phyloP scores from a whole-genome alignment of 352 stramenopile species.

The Phytophthora foliorum region DNA sequence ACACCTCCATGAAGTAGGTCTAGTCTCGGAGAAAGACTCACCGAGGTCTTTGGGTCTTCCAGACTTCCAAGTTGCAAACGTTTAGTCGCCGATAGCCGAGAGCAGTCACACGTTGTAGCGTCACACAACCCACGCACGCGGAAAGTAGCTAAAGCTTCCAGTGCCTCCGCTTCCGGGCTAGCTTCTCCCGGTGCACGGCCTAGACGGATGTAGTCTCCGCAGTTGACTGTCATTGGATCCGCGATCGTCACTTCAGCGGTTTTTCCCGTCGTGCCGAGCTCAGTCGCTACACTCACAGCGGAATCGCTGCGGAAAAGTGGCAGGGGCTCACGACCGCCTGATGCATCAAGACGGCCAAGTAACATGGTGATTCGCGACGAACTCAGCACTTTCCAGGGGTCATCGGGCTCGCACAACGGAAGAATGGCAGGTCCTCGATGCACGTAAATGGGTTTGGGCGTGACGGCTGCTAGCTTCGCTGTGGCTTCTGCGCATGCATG shows the following conservation, averaged over 20 bases:
- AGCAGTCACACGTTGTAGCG: constrained; percentile 55
- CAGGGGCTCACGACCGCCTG: constrained; percentile 52
- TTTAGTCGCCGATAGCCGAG: constrained; percentile 22
- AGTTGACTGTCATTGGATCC: constrained; percentile 52
- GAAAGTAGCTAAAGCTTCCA: constrained; percentile 50
- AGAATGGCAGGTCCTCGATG: constrained; percentile 78
- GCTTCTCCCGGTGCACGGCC: constrained; percentile 45
- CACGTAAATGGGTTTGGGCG: constrained; percentile 47
- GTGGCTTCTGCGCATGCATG: constrained; percentile 34
- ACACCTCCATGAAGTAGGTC: constrained; percentile 46
- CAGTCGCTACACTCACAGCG: constrained; percentile 47
- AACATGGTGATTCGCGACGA: constrained; percentile 36
- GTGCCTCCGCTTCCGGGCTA: constrained; percentile 12
- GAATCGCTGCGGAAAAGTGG: constrained; percentile 72
- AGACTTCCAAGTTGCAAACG: constrained; percentile 61
- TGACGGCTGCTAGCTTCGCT: constrained; percentile 31
- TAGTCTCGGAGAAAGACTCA: constrained; percentile 57
- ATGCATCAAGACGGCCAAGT: constrained; percentile 34
- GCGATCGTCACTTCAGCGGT: constrained; percentile 48
- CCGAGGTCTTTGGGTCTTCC: constrained; percentile 40
- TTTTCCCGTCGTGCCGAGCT: constrained; percentile 45
- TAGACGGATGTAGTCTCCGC: constrained; percentile 76
- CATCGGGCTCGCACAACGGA: constrained; percentile 56
- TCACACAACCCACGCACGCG: constrained; percentile 73
- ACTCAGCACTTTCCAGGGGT: constrained; percentile 66